Conservation (phyloP, 2,329 filamentous ascomycete genomes). For the Fusarium paranaense region DNA sequence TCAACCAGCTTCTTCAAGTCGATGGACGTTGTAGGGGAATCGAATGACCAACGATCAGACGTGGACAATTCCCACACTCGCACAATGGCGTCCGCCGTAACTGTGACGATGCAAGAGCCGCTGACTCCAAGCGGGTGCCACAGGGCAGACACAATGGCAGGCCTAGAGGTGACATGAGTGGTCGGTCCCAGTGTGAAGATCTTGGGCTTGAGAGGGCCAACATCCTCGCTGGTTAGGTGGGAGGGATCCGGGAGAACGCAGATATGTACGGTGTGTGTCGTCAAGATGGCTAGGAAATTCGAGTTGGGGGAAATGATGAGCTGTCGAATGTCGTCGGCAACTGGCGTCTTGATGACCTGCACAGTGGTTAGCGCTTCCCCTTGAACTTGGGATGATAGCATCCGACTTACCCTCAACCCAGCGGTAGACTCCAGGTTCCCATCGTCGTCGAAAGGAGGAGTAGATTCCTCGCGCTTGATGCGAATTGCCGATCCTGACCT, state of each 20-base stretch:
- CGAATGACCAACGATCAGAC: conserved; percentile 88
- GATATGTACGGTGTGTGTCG: conserved; percentile 88
- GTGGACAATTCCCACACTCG: conserved; percentile 90
- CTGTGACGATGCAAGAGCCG: conserved; percentile 84
- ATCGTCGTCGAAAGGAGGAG: conserved; percentile 51
- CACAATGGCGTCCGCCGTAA: conserved; percentile 89
- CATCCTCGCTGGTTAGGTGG: conserved; percentile 77
- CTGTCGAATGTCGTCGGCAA: conserved; percentile 86
- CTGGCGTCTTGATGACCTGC: conserved; percentile 80
- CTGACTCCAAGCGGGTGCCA: conserved; percentile 94
- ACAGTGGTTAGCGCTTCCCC: conserved; percentile 5
- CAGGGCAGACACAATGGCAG: conserved; percentile 81
- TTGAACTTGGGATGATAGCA: background rate
- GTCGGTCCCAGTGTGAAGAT: conserved; percentile 94
- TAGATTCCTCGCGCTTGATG: conserved; percentile 63
- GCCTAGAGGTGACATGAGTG: conserved; percentile 87
- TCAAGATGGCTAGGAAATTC: conserved; percentile 86
- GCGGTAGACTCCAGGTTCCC: conserved; percentile 42
- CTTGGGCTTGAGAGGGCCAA: conserved; percentile 79
- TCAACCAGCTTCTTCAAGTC: conserved; percentile 91
- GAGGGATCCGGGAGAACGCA: conserved; percentile 85
- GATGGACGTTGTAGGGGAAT: conserved; percentile 83
- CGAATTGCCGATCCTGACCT: conserved; percentile 49
- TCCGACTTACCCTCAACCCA: conserved; percentile 50
- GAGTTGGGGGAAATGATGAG: conserved; percentile 85